phyloP scores from a whole-genome alignment of 2,329 filamentous ascomycete genomes.

The Beauveria sp. region DNA sequence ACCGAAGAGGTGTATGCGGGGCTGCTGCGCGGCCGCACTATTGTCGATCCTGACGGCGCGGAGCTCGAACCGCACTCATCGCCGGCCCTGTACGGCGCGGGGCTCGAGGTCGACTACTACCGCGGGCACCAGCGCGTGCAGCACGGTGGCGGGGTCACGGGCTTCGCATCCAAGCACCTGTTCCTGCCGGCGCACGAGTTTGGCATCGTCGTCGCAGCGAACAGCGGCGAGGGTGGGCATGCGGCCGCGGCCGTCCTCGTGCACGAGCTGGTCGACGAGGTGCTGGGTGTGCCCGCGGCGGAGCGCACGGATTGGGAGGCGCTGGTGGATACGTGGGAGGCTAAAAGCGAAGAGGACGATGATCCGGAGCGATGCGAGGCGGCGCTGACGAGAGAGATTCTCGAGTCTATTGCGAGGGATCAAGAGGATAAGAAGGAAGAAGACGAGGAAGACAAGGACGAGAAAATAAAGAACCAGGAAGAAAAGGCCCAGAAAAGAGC shows the following conservation, averaged over 20 bases:
- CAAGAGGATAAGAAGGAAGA: not conserved
- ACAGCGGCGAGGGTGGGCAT: slow-evolving; percentile 15
- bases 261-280: slow-evolving; percentile 17
- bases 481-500: not conserved
- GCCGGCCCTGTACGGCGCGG: slow-evolving; percentile 15
- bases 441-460: not conserved
- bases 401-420: not conserved
- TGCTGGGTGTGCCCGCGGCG: not conserved
- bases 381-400: not conserved
- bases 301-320: slow-evolving; percentile 10
- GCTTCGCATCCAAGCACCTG: slow-evolving; percentile 19
- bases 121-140: slow-evolving; percentile 16
- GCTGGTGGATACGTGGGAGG: not conserved
- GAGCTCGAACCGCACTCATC: slow-evolving; percentile 11
- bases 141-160: slow-evolving; percentile 20
- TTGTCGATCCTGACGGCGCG: slow-evolving; percentile 12
- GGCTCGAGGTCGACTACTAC: slow-evolving; percentile 19
- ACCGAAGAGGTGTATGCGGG: slow-evolving; percentile 19
- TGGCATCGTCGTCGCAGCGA: slow-evolving; percentile 20
- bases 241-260: slow-evolving; percentile 15
- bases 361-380: not conserved
- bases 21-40: slow-evolving; percentile 15
- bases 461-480: not conserved
- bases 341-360: not conserved
- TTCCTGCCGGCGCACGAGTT: slow-evolving; percentile 21